These are phyloP conservation scores for Crataegus laevigata DNA, from an alignment of 306 rosid species.

Conservation along the genomic window DNA sequence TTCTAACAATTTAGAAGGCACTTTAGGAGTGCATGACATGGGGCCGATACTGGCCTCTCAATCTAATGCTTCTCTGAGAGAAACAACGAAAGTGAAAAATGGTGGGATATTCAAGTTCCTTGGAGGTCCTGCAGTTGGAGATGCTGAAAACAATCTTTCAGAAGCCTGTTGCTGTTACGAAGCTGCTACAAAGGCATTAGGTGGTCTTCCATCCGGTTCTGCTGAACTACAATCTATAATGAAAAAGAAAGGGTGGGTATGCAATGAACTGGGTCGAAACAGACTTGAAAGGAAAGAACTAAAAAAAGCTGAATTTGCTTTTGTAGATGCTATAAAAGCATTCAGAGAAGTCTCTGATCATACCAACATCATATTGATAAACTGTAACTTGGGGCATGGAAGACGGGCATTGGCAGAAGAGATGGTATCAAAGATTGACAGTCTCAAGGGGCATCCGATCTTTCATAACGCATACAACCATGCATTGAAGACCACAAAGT, in stretches of 20 bases:
- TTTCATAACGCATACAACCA: constrained; percentile 55
- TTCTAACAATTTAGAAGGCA: constrained; percentile 26
- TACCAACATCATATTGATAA: constrained; percentile 74
- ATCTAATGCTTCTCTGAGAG: constrained; percentile 30
- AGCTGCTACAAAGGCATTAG: constrained; percentile 68
- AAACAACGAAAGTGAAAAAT: constrained; percentile 41
- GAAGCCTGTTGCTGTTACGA: constrained; percentile 70
- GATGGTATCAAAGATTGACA: constrained; percentile 60
- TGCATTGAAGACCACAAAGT: constrained; percentile 70
- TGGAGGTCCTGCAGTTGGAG: constrained; percentile 50
- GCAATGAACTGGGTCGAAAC: constrained; percentile 82
- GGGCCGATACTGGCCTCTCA: constrained; percentile 31
- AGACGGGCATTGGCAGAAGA: constrained; percentile 89
- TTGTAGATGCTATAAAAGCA: constrained; percentile 77
- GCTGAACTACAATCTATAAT: constrained; percentile 60
- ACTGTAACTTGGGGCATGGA: constrained; percentile 95
- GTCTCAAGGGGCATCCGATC: constrained; percentile 43
- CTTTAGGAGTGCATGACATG: constrained; percentile 16
- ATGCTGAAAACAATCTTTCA: constrained; percentile 53
- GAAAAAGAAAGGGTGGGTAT: constrained; percentile 91
- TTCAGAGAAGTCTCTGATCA: constrained; percentile 89
- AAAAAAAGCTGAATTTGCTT: constrained; percentile 66
- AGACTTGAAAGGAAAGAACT: constrained; percentile 67
- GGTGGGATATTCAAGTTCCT: constrained; percentile 93
- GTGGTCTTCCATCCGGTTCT: constrained; percentile 55